Base-by-base conservation (phyloP, 208 protist species). In the Leishmania martiniquensis region DNA sequence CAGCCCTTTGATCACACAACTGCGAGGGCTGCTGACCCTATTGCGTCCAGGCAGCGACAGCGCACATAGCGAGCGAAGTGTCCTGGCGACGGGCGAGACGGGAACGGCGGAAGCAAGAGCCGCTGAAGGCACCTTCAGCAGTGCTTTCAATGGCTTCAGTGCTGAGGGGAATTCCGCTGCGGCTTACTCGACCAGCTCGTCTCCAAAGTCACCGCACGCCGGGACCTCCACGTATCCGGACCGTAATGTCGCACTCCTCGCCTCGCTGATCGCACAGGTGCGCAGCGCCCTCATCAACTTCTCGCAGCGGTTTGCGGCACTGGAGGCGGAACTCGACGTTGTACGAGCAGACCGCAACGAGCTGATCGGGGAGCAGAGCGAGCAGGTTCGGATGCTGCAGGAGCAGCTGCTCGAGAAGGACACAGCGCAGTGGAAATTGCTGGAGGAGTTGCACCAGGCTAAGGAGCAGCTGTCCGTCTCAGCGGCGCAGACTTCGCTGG, bases 341-440 rank as follows among this genome's bases (percentile, higher is more conserved):
- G 91, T 95, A 55, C 91, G 91, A 4, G 81, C 80, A 20, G 91
- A 95, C 66, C 80, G 91, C 45, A 93, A 92, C 72, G 91, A 92
- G 75, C 73, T 95, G 29, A 85, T 95, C 32, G 88, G 88, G 4
- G 81, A 82, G 63, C 88, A 95, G 78, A 87, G 84, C 37, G 77
- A 90, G 12, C 76, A 85, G 37, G 80, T 91, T 59, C 82, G 84
- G 0, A 54, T 63, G 37, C 75, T 91, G 25, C 88, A 91, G 70
- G 65, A 89, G 69, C 75, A 84, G 72, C 66, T 92, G 49, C 76
- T 89, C 44, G 67, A 76, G 34, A 83, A 76, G 45, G 90, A 92
- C 37, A 76, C 57, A 47, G 65, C 39, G 54, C 76, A 81, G 39
- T 74, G 80, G 65, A 51, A 42, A 51, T 57, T 87, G 72, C 55